Evolutionary conservation across 2,329 filamentous ascomycete genomes (phyloP).

Genomic region (Diaporthe citriasiana): DNA sequence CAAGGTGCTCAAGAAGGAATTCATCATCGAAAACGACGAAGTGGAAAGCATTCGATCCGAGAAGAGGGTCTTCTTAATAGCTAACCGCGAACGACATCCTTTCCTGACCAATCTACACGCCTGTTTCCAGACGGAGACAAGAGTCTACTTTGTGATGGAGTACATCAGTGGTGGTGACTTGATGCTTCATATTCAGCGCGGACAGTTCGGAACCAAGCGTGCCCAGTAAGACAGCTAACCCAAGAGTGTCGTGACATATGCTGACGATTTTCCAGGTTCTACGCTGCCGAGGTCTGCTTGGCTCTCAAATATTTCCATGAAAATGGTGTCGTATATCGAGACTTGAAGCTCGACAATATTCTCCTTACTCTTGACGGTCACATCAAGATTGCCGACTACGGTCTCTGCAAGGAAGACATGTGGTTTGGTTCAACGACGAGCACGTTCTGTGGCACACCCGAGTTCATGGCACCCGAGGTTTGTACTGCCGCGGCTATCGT

Average conservation of each 20-base stretch:
- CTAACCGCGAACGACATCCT: constrained; percentile 96
- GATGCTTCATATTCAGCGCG: constrained; percentile 98
- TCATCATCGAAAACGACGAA: constrained; percentile 99
- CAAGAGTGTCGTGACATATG: background rate
- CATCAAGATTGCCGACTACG: constrained; percentile 98
- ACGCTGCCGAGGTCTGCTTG: constrained; percentile 96
- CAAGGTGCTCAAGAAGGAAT: constrained; percentile 99
- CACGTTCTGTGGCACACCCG: constrained; percentile 99
- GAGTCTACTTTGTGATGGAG: constrained; percentile 99
- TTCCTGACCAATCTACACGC: constrained; percentile 96
- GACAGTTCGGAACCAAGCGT: constrained; percentile 94
- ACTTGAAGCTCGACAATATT: constrained; percentile 94
- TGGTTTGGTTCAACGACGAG: constrained; percentile 98
- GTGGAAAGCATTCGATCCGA: constrained; percentile 98
- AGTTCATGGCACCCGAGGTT: constrained; percentile 99
- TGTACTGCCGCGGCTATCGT: constrained; percentile 45
- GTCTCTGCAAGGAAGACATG: constrained; percentile 99
- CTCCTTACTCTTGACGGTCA: constrained; percentile 94
- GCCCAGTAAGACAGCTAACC: constrained; percentile 80
- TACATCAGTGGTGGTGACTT: constrained; percentile 98
- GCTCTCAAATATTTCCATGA: constrained; percentile 99
- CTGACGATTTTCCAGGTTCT: constrained; percentile 75
- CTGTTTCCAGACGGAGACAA: constrained; percentile 98
- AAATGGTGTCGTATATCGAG: constrained; percentile 98
- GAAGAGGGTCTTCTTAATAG: constrained; percentile 96